Evolutionary conservation across 2,329 filamentous ascomycete genomes (phyloP).

Genomic region (Xylariomycetidae sp.): DNA sequence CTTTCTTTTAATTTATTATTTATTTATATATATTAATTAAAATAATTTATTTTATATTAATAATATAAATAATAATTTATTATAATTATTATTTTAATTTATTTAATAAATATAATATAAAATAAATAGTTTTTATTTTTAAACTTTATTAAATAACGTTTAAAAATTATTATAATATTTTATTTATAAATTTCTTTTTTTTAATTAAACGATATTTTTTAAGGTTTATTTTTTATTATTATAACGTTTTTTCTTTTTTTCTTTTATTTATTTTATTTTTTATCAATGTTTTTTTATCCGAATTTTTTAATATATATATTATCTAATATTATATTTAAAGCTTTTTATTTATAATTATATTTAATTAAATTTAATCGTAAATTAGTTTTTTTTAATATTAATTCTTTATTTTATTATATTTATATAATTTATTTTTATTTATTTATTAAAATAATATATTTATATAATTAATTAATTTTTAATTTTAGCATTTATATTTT

Average conservation of each 20-base stretch:
- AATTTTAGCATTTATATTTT: not conserved
- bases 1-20: no score
- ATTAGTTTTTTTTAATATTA: not conserved
- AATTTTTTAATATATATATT: not conserved
- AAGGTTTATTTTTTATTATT: not conserved
- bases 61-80: no score
- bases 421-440: not conserved
- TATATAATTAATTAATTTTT: conserved; percentile 2
- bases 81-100: no score
- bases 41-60: no score
- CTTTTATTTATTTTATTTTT: conserved; percentile 1
- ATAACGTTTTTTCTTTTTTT: not conserved
- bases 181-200: no score
- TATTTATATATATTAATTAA: no score
- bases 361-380: not conserved
- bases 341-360: not conserved
- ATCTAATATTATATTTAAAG: not conserved
- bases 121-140: no score
- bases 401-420: no score
- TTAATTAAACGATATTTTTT: no score
- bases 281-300: not conserved
- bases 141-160: no score
- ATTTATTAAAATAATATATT: not conserved
- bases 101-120: no score
- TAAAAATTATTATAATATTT: no score